phyloP scores from a whole-genome alignment of 2,329 filamentous ascomycete species.

The Penicillium sumatraense region DNA sequence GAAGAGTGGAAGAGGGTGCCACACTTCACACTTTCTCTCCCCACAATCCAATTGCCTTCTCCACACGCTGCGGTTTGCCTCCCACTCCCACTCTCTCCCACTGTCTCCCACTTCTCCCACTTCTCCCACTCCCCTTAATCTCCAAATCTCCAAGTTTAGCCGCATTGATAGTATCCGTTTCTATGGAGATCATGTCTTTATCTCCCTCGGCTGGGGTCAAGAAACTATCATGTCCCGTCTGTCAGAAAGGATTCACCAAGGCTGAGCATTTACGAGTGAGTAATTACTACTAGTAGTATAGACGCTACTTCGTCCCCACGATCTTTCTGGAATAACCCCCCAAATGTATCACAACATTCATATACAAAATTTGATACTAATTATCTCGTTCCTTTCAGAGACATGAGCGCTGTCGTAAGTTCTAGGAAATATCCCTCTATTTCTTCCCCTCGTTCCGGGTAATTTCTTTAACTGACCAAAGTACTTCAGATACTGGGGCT shows the following conservation, averaged over 20 bases:
- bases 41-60: slow-evolving; percentile 30
- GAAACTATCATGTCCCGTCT: slow-evolving; percentile 43
- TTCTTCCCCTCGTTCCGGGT: not conserved
- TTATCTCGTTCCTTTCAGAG: slow-evolving; percentile 39
- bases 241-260: slow-evolving; percentile 48
- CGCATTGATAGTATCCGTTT: slow-evolving; percentile 2
- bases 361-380: not conserved
- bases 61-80: slow-evolving; percentile 12
- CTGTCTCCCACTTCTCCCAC: slow-evolving; percentile 11
- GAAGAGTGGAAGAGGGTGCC: slow-evolving; percentile 11
- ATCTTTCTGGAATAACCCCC: slow-evolving; percentile 13
- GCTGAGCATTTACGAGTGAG: slow-evolving; percentile 47
- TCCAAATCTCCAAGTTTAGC: not conserved
- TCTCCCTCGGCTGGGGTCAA: slow-evolving; percentile 25
- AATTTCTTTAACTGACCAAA: slow-evolving; percentile 23
- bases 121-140: not conserved
- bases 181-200: slow-evolving; percentile 15
- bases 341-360: not conserved
- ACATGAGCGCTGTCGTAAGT: slow-evolving; percentile 50
- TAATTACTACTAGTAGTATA: not conserved
- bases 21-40: too few species aligned
- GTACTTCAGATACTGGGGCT: slow-evolving; percentile 42
- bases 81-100: slow-evolving; percentile 6
- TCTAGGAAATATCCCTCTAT: too few species aligned
- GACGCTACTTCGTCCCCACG: slow-evolving; percentile 14